Percentiles rank a stretch among this genome's conserved stretches.
phyloP scores from a whole-genome alignment of 2,329 filamentous ascomycete genomes.

The Pseudopithomyces maydicus region DNA sequence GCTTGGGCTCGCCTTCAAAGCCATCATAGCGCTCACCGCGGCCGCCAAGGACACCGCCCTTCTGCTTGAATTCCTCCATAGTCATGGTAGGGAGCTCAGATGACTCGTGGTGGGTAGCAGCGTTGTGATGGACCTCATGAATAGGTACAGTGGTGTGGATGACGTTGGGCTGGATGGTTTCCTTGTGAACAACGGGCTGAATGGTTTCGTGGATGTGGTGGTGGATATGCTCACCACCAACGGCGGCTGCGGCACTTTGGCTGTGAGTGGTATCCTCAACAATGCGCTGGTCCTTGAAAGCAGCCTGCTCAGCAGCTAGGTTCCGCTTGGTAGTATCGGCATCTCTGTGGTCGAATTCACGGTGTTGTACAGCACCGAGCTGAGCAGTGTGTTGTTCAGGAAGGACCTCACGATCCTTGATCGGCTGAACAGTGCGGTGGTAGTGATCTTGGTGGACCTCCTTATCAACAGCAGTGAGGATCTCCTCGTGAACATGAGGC shows the following conservation, averaged over 20 bases:
- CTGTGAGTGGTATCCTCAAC: slow-evolving; percentile 57
- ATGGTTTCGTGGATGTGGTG: slow-evolving; percentile 71
- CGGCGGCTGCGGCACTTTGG: slow-evolving; percentile 52
- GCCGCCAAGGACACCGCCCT: slow-evolving; percentile 60
- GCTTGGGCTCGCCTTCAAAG: slow-evolving; percentile 66
- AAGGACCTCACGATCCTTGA: slow-evolving; percentile 59
- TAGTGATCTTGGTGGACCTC: slow-evolving; percentile 76
- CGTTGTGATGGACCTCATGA: slow-evolving; percentile 73
- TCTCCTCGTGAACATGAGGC: slow-evolving; percentile 65
- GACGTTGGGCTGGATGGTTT: slow-evolving; percentile 69
- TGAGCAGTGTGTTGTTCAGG: slow-evolving; percentile 62
- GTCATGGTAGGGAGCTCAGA: slow-evolving; percentile 68
- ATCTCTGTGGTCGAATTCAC: slow-evolving; percentile 66
- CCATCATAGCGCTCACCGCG: slow-evolving; percentile 62
- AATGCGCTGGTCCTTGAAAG: slow-evolving; percentile 58
- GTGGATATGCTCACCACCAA: slow-evolving; percentile 67
- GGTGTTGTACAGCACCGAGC: slow-evolving; percentile 63
- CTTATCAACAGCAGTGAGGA: slow-evolving; percentile 66
- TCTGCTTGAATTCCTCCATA: slow-evolving; percentile 66
- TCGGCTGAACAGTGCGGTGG: slow-evolving; percentile 71
- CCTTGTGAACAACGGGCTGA: slow-evolving; percentile 73
- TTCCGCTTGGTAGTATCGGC: slow-evolving; percentile 42
- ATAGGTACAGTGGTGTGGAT: slow-evolving; percentile 75
- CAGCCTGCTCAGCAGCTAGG: slow-evolving; percentile 54
- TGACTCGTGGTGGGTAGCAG: slow-evolving; percentile 68